Evolutionary conservation across 176 grass and related monocot genomes (phyloP).

Genomic region (Chrysopogon serrulatus): DNA sequence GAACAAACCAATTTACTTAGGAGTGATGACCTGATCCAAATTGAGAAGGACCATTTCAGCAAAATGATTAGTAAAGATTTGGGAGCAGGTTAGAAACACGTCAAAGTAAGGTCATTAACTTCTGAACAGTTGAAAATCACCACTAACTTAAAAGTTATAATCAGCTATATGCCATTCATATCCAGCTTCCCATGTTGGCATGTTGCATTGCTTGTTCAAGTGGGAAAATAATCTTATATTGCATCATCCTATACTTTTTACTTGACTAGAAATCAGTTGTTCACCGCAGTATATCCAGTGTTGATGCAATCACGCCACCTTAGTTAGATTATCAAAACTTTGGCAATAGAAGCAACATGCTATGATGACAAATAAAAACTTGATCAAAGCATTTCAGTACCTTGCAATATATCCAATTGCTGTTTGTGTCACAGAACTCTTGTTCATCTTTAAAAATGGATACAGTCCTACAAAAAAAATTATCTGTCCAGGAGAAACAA

Average conservation of each 20-base stretch:
- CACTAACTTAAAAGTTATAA: neutral
- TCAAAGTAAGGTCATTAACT: conserved; percentile 1
- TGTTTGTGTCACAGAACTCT: conserved; percentile 59
- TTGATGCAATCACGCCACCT: neutral
- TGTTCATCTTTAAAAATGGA: conserved; percentile 93
- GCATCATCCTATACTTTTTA: neutral
- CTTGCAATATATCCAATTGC: conserved; percentile 62
- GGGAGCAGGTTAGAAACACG: neutral
- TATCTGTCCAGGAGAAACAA: conserved; percentile 50
- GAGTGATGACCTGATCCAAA: conserved; percentile 60
- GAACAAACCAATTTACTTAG: conserved; percentile 67
- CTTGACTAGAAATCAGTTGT: neutral
- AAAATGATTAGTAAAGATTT: neutral
- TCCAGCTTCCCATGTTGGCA: neutral
- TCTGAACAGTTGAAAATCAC: neutral
- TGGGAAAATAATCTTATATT: neutral
- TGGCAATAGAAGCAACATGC: neutral
- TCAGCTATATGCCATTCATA: neutral
- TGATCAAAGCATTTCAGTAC: conserved; percentile 39
- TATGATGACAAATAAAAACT: conserved; percentile 18
- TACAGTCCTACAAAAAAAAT: conserved; percentile 68
- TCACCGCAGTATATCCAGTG: neutral
- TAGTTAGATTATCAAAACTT: conserved; percentile 15
- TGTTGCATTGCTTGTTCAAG: neutral
- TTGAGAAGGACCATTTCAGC: conserved; percentile 5